These are phyloP conservation scores for Calonectria hawksworthii DNA, from an alignment of 2,329 filamentous ascomycete species.

Conservation along the genomic window DNA sequence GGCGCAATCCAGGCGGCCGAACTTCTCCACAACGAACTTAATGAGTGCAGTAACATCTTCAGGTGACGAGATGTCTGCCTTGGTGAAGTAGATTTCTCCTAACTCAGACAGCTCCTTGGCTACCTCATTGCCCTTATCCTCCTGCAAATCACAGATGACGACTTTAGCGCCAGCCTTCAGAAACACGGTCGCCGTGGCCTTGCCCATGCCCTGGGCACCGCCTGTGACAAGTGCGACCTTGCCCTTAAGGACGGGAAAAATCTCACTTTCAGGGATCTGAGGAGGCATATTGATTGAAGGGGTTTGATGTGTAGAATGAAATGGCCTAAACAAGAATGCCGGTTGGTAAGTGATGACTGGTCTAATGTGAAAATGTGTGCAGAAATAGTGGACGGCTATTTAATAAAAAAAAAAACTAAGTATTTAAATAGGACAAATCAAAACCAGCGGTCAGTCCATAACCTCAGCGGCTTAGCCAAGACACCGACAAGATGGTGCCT, in stretches of 20 bases:
- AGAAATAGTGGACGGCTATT: not conserved
- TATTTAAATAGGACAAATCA: constrained; percentile 7
- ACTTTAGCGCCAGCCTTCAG: constrained; percentile 50
- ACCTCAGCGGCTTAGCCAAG: not conserved
- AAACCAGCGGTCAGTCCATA: constrained; percentile 1
- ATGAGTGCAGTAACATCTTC: constrained; percentile 32
- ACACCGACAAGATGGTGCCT: not conserved
- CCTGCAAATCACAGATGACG: constrained; percentile 49
- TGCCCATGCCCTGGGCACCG: constrained; percentile 50
- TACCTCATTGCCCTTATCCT: constrained; percentile 30
- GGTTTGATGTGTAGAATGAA: not conserved
- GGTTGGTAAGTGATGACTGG: not conserved
- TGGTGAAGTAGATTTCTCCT: constrained; percentile 31
- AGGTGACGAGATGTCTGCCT: constrained; percentile 34
- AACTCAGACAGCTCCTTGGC: constrained; percentile 32
- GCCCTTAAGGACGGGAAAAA: constrained; percentile 36
- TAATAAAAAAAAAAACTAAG: not conserved
- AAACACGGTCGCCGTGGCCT: constrained; percentile 48
- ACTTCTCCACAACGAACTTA: constrained; percentile 36
- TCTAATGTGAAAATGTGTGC: not conserved
- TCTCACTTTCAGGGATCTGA: constrained; percentile 25
- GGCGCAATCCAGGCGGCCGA: constrained; percentile 34
- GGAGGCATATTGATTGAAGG: constrained; percentile 25
- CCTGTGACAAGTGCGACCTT: constrained; percentile 51
- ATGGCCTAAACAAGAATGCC: not conserved